phyloP scores from a whole-genome alignment of 2,329 filamentous ascomycete species.

The Botrytis pseudocinerea region DNA sequence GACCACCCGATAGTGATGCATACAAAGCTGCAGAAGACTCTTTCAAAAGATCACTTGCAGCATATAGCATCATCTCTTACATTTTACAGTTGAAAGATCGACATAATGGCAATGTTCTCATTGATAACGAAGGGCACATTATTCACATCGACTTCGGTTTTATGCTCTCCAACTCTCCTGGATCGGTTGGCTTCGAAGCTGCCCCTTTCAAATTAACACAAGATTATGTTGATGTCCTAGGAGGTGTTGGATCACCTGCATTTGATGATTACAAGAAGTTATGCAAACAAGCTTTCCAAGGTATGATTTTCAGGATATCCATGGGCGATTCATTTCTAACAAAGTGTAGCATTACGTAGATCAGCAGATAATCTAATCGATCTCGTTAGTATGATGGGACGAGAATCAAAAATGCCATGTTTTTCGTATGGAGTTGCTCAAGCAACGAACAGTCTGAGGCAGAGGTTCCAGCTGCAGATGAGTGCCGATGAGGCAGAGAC shows the following conservation, averaged over 20 bases:
- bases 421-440: constrained; percentile 73
- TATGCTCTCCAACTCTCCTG: constrained; percentile 84
- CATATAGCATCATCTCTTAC: constrained; percentile 84
- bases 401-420: constrained; percentile 81
- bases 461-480: constrained; percentile 78
- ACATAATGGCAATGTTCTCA: constrained; percentile 83
- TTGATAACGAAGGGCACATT: constrained; percentile 83
- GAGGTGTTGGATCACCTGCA: constrained; percentile 67
- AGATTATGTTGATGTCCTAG: constrained; percentile 82
- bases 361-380: constrained; percentile 81
- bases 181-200: constrained; percentile 81
- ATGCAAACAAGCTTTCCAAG: constrained; percentile 83
- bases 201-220: constrained; percentile 85
- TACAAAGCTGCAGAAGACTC: constrained; percentile 73
- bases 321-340: neutral
- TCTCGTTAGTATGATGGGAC: constrained; percentile 81
- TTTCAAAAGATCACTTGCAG: constrained; percentile 78
- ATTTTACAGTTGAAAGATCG: constrained; percentile 82
- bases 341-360: constrained; percentile 62
- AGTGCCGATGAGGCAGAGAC: constrained; percentile 79
- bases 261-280: constrained; percentile 75
- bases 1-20: constrained; percentile 64
- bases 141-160: constrained; percentile 90
- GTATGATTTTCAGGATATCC: constrained; percentile 45
- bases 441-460: constrained; percentile 67